Percentiles rank a stretch among this genome's conserved stretches.
These are phyloP conservation scores for Moniliophthora roreri DNA, from an alignment of 1,284 basidiomycete genomes.

Conservation along the genomic window DNA sequence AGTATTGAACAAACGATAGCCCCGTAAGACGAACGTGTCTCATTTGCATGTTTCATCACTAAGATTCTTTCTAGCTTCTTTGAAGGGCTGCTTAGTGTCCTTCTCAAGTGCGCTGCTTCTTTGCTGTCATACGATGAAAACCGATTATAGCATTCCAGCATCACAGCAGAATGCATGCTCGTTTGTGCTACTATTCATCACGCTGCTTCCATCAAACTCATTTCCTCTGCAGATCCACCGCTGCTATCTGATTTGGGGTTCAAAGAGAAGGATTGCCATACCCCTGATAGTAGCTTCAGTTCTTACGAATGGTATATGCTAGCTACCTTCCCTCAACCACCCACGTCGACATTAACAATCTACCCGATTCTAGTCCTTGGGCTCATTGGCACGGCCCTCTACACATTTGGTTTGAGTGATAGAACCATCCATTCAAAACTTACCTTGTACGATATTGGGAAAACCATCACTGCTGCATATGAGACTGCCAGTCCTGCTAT, in stretches of 20 bases:
- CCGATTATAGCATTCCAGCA: not conserved
- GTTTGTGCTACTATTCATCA: not conserved
- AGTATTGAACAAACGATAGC: not conserved
- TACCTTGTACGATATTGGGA: not conserved
- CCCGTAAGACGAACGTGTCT: not conserved
- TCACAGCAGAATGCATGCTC: not conserved
- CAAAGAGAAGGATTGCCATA: not conserved
- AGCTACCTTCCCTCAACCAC: not conserved
- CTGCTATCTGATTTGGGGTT: conserved; percentile 5
- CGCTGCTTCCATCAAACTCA: not conserved
- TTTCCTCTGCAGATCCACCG: conserved; percentile 4
- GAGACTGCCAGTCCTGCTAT: not conserved
- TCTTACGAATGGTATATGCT: not conserved
- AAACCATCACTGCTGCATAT: not conserved
- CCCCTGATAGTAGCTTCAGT: not conserved
- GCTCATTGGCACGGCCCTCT: not conserved
- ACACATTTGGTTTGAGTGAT: not conserved
- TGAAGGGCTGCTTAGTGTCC: not conserved
- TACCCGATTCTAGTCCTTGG: not conserved
- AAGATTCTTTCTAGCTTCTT: not conserved
- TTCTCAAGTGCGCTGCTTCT: not conserved
- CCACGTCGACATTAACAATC: not conserved
- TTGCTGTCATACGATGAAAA: no score
- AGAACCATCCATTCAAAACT: not conserved
- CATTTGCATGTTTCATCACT: not conserved